A percentile compares a stretch with the other conserved stretches of the same genome.
Evolutionary conservation across 306 rosid species (phyloP).

Genomic region (Albizia julibrissin): DNA sequence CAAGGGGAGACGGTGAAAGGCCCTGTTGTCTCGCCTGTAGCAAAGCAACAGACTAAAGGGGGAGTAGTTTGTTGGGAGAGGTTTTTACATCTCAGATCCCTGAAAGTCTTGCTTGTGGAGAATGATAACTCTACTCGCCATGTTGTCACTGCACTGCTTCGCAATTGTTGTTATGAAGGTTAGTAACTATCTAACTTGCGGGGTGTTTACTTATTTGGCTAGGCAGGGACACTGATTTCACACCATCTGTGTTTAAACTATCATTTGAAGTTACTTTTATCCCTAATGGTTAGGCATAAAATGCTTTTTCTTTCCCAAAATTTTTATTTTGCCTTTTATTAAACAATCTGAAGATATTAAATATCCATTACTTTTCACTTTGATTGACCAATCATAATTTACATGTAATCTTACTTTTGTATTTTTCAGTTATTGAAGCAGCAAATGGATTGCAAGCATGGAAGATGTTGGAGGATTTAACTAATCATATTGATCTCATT

Average conservation of each 20-base stretch:
- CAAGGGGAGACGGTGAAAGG: conserved; percentile 42
- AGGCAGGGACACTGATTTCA: neutral
- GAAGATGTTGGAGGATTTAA: conserved; percentile 80
- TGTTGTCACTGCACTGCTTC: conserved; percentile 82
- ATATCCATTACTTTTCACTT: neutral
- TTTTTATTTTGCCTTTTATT: neutral
- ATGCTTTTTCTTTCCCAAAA: neutral
- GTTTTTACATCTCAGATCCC: conserved; percentile 72
- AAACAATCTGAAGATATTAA: neutral
- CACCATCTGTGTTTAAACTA: neutral
- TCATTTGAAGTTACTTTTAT: neutral
- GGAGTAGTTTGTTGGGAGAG: conserved; percentile 69
- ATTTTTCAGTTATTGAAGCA: conserved; percentile 66
- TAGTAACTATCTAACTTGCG: neutral
- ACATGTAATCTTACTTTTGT: conserved; percentile 9
- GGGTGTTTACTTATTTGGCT: neutral
- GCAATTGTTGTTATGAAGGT: conserved; percentile 94
- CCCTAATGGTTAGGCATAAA: neutral
- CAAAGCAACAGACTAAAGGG: conserved; percentile 67
- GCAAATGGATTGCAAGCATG: conserved; percentile 90
- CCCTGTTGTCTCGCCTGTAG: conserved; percentile 45
- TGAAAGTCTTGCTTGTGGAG: conserved; percentile 88
- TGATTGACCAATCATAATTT: conserved; percentile 1
- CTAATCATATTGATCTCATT: conserved; percentile 78
- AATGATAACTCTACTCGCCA: conserved; percentile 83